phyloP scores from a whole-genome alignment of 495 filamentous ascomycete genomes.

The Aspergillus homomorphus region DNA sequence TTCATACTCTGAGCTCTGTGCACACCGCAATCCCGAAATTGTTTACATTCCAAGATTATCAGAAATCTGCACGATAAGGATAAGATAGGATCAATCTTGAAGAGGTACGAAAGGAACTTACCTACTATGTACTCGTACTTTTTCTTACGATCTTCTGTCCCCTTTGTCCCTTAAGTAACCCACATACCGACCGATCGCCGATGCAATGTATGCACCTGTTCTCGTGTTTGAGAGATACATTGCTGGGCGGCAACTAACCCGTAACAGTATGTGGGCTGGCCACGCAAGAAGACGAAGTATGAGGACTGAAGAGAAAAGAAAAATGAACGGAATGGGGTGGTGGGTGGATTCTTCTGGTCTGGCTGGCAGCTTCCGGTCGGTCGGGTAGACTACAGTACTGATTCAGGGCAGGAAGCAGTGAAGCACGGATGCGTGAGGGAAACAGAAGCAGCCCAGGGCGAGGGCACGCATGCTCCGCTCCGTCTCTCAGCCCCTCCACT shows the following conservation, averaged over 20 bases:
- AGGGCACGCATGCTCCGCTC: background rate
- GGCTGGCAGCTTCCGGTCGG: background rate
- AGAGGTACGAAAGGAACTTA: background rate
- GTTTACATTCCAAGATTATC: no score
- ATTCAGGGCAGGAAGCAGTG: background rate
- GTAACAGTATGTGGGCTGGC: background rate
- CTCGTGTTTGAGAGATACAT: constrained; percentile 12
- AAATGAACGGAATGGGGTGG: background rate
- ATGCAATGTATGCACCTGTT: constrained; percentile 6
- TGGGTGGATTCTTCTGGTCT: background rate
- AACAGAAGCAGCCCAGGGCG: background rate
- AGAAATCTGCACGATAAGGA: background rate
- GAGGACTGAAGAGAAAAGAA: no score
- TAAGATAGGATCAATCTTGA: background rate
- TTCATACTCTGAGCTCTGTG: no score
- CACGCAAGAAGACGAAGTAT: background rate
- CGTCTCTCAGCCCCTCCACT: background rate
- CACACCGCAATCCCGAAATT: no score
- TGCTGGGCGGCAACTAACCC: constrained; percentile 6
- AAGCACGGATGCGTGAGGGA: background rate
- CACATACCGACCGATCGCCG: constrained; percentile 5
- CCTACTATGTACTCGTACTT: background rate
- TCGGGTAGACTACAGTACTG: no score
- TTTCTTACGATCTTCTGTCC: background rate
- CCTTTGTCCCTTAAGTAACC: background rate